Percentiles rank a stretch among this genome's conserved stretches.
phyloP scores from a whole-genome alignment of 257 asterid species.

The Ophiorrhiza pumila region DNA sequence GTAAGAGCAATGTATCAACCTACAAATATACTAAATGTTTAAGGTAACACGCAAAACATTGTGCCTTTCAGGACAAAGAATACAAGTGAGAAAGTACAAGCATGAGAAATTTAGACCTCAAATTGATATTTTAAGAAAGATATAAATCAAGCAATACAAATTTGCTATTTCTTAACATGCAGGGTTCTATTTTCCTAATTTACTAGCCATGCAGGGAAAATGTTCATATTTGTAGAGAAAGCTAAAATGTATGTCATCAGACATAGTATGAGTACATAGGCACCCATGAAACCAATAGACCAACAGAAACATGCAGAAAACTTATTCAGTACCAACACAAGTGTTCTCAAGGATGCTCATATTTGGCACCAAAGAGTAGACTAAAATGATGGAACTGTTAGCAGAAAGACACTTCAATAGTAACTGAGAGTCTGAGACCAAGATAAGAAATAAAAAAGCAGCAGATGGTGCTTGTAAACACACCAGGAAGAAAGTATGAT shows the following conservation, averaged over 20 bases:
- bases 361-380: not conserved
- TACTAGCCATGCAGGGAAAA: too few species aligned
- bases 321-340: not conserved
- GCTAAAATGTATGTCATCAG: not conserved
- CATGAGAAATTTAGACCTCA: not conserved
- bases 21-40: too few species aligned
- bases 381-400: not conserved
- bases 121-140: not conserved
- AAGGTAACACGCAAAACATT: not conserved
- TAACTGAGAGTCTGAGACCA: not conserved
- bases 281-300: not conserved
- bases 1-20: conserved; percentile 9
- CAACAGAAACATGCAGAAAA: not conserved
- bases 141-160: not conserved
- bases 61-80: not conserved
- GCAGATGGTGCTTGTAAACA: not conserved
- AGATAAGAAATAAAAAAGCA: not conserved
- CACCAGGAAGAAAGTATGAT: not conserved
- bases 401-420: not conserved
- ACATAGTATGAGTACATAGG: not conserved
- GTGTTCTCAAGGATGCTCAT: not conserved
- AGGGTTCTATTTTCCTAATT: too few species aligned
- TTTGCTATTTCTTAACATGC: not conserved
- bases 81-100: not conserved
- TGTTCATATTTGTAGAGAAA: too few species aligned